Percentiles rank a stretch among this genome's conserved stretches.
Evolutionary conservation across 192 early-diverging fungal species (phyloP).

Genomic region (Rhizophagus sp.): DNA sequence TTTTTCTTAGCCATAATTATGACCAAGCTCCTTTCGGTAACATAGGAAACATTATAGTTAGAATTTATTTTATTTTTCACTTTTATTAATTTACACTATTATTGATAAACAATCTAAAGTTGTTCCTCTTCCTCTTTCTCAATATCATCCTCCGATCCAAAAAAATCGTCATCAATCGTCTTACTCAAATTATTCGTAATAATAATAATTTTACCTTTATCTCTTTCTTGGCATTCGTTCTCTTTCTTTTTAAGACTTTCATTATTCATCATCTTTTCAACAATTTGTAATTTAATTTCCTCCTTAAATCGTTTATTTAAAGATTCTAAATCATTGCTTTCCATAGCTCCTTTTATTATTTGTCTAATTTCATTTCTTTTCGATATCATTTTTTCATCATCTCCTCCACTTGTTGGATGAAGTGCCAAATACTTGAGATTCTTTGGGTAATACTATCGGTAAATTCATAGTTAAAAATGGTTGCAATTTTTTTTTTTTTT

Average conservation of each 20-base stretch:
- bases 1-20: not conserved
- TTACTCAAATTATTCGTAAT: not conserved
- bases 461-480: not conserved
- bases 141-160: not conserved
- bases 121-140: not conserved
- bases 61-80: not conserved
- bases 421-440: conserved; percentile 46
- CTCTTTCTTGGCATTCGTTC: not conserved
- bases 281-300: not conserved
- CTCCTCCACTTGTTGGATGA: conserved; percentile 38
- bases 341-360: not conserved
- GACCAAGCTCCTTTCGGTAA: conserved; percentile 5
- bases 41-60: not conserved
- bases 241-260: not conserved
- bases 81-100: not conserved
- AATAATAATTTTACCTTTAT: not conserved
- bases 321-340: conserved; percentile 5
- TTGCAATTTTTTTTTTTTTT: not conserved
- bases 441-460: conserved; percentile 47
- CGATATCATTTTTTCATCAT: conserved; percentile 29
- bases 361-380: conserved; percentile 7
- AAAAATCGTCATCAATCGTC: not conserved
- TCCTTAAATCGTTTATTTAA: conserved; percentile 11
- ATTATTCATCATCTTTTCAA: not conserved
- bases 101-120: not conserved